Evolutionary conservation across 2,329 filamentous ascomycete species (phyloP), one percentile per base, ranked within the genome.

Genomic region (Ascochyta pisi): DNA sequence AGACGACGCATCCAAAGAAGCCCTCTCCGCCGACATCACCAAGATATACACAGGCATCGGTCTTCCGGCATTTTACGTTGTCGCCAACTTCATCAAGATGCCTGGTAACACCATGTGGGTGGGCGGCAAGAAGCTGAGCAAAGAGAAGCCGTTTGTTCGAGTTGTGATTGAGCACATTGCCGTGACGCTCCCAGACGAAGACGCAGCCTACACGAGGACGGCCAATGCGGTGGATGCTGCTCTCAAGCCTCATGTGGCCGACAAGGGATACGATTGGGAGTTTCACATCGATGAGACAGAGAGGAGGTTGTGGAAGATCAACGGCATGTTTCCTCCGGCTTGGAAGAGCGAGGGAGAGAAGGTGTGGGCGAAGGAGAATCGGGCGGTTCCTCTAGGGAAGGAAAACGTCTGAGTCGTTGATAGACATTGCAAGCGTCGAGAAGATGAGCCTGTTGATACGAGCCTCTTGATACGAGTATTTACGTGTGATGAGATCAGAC

Each of bases 221-320:
- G 50, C 51, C 13, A 57, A 49, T 22, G 38, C 37, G 15, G 57
- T 80, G 2, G 71, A 78, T 23, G n/a, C 52, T 4, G 39, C 64
- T 0, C 35, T 81, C 5, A 74, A 76, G 61, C 75, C 76, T 13
- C 73, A 79, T 45, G 55, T 80, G 2, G 64, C 58, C 0, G 77
- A 77, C 23, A 77, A 76, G 54, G 79, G 77, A 0, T 78, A 76
- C 41, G 73, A 77, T 54, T 79, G 70, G 68, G 80, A 82, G 63
- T 78, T 71, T 50, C 73, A 77, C 50, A 64, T 81, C 16, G 68
- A 73, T 26, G 78, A 82, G 67, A 79, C 77, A n/a, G 74, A 77
- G 24, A 60, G 76, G 24, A 64, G 65, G 19, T 53, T 81, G 40
- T 82, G 79, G 79, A 76, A 73, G 60, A 65, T 81, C n/a, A 75